Evolutionary conservation across 192 early-diverging fungal species (phyloP).

Genomic region (Coemansia interrupta): DNA sequence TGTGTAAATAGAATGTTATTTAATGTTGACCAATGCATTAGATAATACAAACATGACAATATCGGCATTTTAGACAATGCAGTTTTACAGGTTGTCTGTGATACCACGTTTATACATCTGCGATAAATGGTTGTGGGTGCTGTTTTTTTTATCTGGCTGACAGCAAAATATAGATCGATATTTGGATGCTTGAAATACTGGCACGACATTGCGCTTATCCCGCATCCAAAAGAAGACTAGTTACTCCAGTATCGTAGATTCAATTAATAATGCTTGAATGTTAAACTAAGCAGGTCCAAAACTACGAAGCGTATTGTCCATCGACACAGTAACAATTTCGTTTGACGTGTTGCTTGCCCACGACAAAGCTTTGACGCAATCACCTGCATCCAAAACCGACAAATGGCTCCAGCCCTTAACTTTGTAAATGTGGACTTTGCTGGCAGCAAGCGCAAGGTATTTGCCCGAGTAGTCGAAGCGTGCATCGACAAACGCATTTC

Average conservation of each 20-base stretch:
- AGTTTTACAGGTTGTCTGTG: no score
- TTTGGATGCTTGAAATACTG: not conserved
- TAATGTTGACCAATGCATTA: not conserved
- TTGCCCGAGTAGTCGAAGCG: constrained; percentile 80
- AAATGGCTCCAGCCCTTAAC: constrained; percentile 62
- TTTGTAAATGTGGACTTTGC: constrained; percentile 61
- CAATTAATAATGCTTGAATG: no score
- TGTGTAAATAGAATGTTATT: constrained; percentile 11
- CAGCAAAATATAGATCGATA: not conserved
- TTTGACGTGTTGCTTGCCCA: constrained; percentile 12
- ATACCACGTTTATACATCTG: no score
- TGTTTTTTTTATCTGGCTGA: not conserved
- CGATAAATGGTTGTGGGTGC: no score
- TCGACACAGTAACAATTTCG: constrained; percentile 13
- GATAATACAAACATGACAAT: no score
- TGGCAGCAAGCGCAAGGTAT: constrained; percentile 74
- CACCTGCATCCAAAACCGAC: not conserved
- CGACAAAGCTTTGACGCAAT: not conserved
- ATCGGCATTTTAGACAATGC: no score
- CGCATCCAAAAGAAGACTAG: no score
- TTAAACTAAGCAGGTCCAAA: constrained; percentile 7
- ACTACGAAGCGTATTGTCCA: constrained; percentile 21
- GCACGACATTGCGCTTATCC: not conserved
- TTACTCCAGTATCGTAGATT: no score
- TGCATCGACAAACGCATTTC: constrained; percentile 19